These are phyloP conservation scores for Monosporozyma siamensis DNA, from an alignment of 805 yeast species.

Conservation along the genomic window DNA sequence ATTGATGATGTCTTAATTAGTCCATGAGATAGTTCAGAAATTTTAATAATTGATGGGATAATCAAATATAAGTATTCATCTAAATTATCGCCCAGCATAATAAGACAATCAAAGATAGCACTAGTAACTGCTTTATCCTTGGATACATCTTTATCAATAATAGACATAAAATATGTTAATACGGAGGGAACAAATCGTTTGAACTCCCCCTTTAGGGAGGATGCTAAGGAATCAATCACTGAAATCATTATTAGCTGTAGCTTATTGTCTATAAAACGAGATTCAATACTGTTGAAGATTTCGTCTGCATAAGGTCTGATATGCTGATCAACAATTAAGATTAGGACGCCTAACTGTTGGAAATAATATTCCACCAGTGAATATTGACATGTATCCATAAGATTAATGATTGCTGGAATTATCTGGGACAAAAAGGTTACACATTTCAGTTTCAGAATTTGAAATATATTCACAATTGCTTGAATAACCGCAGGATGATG, in stretches of 20 bases:
- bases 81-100: slow-evolving; percentile 71
- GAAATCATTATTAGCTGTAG: slow-evolving; percentile 68
- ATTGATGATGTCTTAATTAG: slow-evolving; percentile 60
- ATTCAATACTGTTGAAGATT: slow-evolving; percentile 60
- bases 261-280: slow-evolving; percentile 49
- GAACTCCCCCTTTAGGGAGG: slow-evolving; percentile 84
- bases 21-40: slow-evolving; percentile 58
- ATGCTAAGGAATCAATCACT: slow-evolving; percentile 69
- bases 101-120: slow-evolving; percentile 71
- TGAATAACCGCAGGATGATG: slow-evolving; percentile 87
- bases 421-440: slow-evolving; percentile 78
- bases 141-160: slow-evolving; percentile 60
- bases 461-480: slow-evolving; percentile 82
- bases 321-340: slow-evolving; percentile 77
- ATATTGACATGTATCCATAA: slow-evolving; percentile 68
- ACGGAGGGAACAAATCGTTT: slow-evolving; percentile 68
- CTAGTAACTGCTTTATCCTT: slow-evolving; percentile 48
- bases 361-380: slow-evolving; percentile 75
- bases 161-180: slow-evolving; percentile 60
- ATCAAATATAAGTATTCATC: slow-evolving; percentile 81
- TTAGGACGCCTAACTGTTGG: slow-evolving; percentile 70
- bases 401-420: slow-evolving; percentile 72
- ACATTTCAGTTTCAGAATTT: slow-evolving; percentile 75
- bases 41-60: slow-evolving; percentile 65
- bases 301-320: slow-evolving; percentile 71